Evolutionary conservation across 2,329 filamentous ascomycete genomes (phyloP).

Genomic region (Calonectria ilicicola): DNA sequence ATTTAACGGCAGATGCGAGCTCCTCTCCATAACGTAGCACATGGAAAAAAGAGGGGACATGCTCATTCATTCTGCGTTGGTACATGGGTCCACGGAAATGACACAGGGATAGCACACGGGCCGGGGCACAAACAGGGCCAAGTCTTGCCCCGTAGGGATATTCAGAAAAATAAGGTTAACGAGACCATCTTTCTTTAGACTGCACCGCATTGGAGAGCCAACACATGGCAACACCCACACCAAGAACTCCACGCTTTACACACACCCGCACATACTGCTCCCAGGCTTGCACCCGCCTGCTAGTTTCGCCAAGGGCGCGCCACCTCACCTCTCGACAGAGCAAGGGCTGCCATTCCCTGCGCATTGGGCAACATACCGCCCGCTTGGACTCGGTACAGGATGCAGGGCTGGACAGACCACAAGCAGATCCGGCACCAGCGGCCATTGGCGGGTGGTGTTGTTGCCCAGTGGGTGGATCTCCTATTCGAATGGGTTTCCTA

Average conservation of each 20-base stretch:
- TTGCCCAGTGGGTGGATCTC: neutral
- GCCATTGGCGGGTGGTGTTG: neutral
- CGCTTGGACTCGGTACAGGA: neutral
- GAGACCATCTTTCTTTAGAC: conserved; percentile 1
- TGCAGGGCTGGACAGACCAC: neutral
- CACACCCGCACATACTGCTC: neutral
- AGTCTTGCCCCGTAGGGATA: neutral
- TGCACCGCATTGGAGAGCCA: neutral
- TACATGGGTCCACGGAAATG: neutral
- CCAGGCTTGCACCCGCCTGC: conserved; percentile 7
- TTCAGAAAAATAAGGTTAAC: conserved; percentile 21
- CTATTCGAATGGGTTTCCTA: neutral
- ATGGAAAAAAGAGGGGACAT: neutral
- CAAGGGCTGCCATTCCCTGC: neutral
- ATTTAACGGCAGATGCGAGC: neutral
- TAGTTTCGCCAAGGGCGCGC: conserved; percentile 6
- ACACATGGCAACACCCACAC: conserved; percentile 6
- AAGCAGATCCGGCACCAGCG: neutral
- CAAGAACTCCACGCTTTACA: neutral
- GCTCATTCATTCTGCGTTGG: neutral
- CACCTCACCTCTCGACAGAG: neutral
- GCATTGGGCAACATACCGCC: neutral
- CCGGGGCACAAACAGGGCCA: neutral
- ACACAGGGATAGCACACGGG: neutral
- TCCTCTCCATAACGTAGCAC: neutral